Evolutionary conservation across 768 basidiomycete species (phyloP).

Genomic region (Fomitopsis serialis): DNA sequence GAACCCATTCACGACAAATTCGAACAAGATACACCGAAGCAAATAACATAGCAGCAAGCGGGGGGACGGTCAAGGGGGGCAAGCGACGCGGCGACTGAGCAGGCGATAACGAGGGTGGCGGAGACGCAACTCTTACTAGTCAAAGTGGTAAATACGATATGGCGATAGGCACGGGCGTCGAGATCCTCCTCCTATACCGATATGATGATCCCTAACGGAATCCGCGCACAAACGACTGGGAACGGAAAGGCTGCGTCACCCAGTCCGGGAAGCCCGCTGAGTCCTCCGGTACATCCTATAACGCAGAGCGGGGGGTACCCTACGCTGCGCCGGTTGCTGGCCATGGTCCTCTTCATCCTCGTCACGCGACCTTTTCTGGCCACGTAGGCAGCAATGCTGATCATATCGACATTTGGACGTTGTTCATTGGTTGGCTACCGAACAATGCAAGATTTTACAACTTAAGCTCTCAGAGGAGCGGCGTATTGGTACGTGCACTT

Average conservation of each 20-base stretch:
- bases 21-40: too few species aligned
- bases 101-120: neutral
- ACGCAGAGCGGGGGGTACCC: constrained; percentile 46
- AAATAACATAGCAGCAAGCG: neutral
- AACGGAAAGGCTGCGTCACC: constrained; percentile 58
- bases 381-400: constrained; percentile 21
- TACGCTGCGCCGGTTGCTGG: constrained; percentile 37
- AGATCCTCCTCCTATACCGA: neutral
- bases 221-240: constrained; percentile 61
- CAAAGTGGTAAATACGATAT: neutral
- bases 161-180: neutral
- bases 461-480: too few species aligned
- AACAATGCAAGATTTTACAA: too few species aligned
- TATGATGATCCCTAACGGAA: constrained; percentile 44
- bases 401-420: too few species aligned
- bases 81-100: neutral
- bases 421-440: too few species aligned
- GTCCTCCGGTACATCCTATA: constrained; percentile 40
- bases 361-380: constrained; percentile 47
- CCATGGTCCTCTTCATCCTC: constrained; percentile 30
- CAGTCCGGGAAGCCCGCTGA: constrained; percentile 47
- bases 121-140: neutral
- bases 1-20: too few species aligned
- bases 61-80: neutral
- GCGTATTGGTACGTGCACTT: too few species aligned